Conservation (phyloP, 2,329 filamentous ascomycete species). For the Nectriaceae sp. region DNA sequence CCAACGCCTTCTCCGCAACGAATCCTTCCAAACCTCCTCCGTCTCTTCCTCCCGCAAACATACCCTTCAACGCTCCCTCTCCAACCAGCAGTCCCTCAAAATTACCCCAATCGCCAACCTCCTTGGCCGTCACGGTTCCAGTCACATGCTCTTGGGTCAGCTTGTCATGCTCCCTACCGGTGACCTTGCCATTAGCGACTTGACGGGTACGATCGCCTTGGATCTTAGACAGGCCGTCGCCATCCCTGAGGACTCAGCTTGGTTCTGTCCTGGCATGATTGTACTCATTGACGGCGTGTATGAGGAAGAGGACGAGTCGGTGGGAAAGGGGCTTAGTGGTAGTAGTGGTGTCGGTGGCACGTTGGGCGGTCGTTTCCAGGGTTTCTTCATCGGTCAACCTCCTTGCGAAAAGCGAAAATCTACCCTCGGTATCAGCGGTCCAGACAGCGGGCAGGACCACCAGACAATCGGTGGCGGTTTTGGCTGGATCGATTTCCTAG, state of each 20-base stretch:
- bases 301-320: slow-evolving; percentile 81
- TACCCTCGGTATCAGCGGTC: slow-evolving; percentile 71
- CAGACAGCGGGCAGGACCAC: slow-evolving; percentile 57
- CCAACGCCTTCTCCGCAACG: slow-evolving; percentile 88
- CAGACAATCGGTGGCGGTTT: slow-evolving; percentile 75
- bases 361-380: slow-evolving; percentile 89
- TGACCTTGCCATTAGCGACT: slow-evolving; percentile 77
- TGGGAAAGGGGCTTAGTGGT: slow-evolving; percentile 70
- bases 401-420: slow-evolving; percentile 82
- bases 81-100: slow-evolving; percentile 73
- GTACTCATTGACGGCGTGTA: slow-evolving; percentile 95
- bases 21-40: slow-evolving; percentile 84
- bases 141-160: slow-evolving; percentile 85
- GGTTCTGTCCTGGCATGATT: slow-evolving; percentile 96
- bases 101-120: slow-evolving; percentile 82
- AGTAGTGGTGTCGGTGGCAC: slow-evolving; percentile 84
- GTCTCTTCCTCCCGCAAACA: slow-evolving; percentile 61
- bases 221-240: slow-evolving; percentile 80
- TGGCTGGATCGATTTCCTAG: slow-evolving; percentile 96
- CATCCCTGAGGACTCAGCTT: slow-evolving; percentile 83
- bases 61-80: slow-evolving; percentile 60
- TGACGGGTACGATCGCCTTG: slow-evolving; percentile 84
- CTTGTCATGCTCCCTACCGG: slow-evolving; percentile 81
- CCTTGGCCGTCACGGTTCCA: slow-evolving; percentile 77
- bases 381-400: slow-evolving; percentile 87